Conservation (phyloP, 1,284 basidiomycete species). For the Cutaneotrichosporon daszewskae region DNA sequence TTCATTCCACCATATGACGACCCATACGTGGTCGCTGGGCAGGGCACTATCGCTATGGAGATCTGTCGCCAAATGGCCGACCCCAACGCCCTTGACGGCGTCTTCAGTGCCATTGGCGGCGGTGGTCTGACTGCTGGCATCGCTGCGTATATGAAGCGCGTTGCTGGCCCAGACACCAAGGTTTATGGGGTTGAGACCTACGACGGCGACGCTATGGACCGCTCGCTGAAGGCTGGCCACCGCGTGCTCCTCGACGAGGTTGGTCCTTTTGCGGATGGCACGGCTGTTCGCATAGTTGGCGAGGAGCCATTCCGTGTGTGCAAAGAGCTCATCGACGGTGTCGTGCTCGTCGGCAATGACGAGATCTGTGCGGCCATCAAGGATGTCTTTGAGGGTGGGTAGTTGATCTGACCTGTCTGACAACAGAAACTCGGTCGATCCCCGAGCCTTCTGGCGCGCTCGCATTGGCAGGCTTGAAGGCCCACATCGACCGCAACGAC, state of each 20-base stretch:
- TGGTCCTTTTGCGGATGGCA: constrained; percentile 97
- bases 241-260: constrained; percentile 82
- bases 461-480: constrained; percentile 85
- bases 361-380: constrained; percentile 99
- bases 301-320: constrained; percentile 93
- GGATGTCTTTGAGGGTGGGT: constrained; percentile 97
- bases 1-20: constrained; percentile 98
- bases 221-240: constrained; percentile 69
- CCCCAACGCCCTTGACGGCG: constrained; percentile 69
- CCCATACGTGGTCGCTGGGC: constrained; percentile 92
- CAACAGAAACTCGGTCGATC: constrained; percentile 88
- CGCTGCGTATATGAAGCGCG: constrained; percentile 85
- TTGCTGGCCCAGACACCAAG: constrained; percentile 76
- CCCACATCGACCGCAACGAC: constrained; percentile 73
- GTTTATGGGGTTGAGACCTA: constrained; percentile 91
- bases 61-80: constrained; percentile 79
- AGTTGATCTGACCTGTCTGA: too few species aligned
- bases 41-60: constrained; percentile 93
- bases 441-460: constrained; percentile 98
- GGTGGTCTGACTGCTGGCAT: constrained; percentile 89
- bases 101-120: constrained; percentile 89
- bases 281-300: constrained; percentile 94
- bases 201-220: constrained; percentile 89
- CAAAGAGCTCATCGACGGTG: constrained; percentile 72
- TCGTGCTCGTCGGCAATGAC: constrained; percentile 86